phyloP scores from a whole-genome alignment of 75 land plant genomes.

The Ceratopteris richardii region DNA sequence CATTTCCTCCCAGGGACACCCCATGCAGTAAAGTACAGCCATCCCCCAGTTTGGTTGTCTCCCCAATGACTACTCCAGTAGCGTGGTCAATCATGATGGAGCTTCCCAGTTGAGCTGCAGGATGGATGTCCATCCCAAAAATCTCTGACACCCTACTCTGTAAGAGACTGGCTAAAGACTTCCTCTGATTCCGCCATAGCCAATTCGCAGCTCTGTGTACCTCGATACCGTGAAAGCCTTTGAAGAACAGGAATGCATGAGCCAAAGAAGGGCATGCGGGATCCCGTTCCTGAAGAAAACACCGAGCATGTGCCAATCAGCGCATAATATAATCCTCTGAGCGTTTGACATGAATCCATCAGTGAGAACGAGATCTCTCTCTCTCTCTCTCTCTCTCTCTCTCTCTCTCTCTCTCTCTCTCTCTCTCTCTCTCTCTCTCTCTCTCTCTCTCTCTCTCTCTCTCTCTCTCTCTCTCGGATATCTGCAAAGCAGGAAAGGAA shows the following conservation, averaged over 20 bases:
- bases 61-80: slow-evolving; percentile 24
- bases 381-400: too few species aligned
- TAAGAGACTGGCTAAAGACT: slow-evolving; percentile 22
- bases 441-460: too few species aligned
- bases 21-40: slow-evolving; percentile 60
- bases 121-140: slow-evolving; percentile 39
- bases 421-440: too few species aligned
- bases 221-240: slow-evolving; percentile 54
- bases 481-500: too few species aligned
- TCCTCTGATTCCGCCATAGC: slow-evolving; percentile 10
- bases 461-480: too few species aligned
- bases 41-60: slow-evolving; percentile 42
- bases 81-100: slow-evolving; percentile 26
- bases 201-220: slow-evolving; percentile 16
- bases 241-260: slow-evolving; percentile 55
- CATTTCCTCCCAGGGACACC: slow-evolving; percentile 58
- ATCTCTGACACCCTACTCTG: slow-evolving; percentile 14
- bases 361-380: too few species aligned
- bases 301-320: too few species aligned
- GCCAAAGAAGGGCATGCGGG: slow-evolving; percentile 54
- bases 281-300: slow-evolving; percentile 17
- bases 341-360: too few species aligned
- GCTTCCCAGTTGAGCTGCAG: slow-evolving; percentile 8
- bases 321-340: too few species aligned
- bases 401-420: too few species aligned